Evolutionary conservation across 2,329 filamentous ascomycete genomes (phyloP).

Genomic region (Trichoderma aggressivum): DNA sequence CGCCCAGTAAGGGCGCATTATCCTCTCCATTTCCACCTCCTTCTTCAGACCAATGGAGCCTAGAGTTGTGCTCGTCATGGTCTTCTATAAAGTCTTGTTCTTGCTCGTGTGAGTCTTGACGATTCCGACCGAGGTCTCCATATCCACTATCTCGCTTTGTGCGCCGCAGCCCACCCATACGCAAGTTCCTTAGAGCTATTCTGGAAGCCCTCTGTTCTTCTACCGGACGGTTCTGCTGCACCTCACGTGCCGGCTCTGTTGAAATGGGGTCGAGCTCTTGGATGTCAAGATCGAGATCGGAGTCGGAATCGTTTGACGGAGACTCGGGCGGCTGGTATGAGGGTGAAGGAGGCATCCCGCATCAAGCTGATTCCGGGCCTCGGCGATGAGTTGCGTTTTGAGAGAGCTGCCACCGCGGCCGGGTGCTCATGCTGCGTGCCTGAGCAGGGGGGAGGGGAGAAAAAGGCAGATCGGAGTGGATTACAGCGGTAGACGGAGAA

Average conservation of each 20-base stretch:
- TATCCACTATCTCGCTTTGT: constrained; percentile 54
- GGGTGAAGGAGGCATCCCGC: constrained; percentile 57
- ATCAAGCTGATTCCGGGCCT: constrained; percentile 18
- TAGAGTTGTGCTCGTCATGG: constrained; percentile 49
- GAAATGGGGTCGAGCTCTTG: constrained; percentile 71
- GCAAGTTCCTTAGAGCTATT: constrained; percentile 70
- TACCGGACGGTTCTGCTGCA: constrained; percentile 28
- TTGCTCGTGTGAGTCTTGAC: constrained; percentile 62
- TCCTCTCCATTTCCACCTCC: constrained; percentile 65
- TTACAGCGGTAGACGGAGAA: constrained; percentile 1
- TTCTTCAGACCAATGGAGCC: constrained; percentile 57
- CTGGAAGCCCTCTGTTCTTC: constrained; percentile 47
- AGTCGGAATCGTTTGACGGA: constrained; percentile 67
- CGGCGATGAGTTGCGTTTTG: constrained; percentile 17
- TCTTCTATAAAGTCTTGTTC: constrained; percentile 64
- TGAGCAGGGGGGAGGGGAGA: not conserved
- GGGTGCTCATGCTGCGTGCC: constrained; percentile 24
- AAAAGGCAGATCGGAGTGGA: not conserved
- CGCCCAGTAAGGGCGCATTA: constrained; percentile 63
- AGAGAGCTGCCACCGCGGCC: constrained; percentile 20
- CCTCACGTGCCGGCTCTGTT: constrained; percentile 33
- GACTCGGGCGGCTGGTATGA: constrained; percentile 62
- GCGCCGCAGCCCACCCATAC: constrained; percentile 62
- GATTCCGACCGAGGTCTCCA: constrained; percentile 57
- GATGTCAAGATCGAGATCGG: constrained; percentile 69